Evolutionary conservation across 139 green algal species (phyloP), one percentile per base, ranked within the genome.

Genomic region (Chlorella sp.): DNA sequence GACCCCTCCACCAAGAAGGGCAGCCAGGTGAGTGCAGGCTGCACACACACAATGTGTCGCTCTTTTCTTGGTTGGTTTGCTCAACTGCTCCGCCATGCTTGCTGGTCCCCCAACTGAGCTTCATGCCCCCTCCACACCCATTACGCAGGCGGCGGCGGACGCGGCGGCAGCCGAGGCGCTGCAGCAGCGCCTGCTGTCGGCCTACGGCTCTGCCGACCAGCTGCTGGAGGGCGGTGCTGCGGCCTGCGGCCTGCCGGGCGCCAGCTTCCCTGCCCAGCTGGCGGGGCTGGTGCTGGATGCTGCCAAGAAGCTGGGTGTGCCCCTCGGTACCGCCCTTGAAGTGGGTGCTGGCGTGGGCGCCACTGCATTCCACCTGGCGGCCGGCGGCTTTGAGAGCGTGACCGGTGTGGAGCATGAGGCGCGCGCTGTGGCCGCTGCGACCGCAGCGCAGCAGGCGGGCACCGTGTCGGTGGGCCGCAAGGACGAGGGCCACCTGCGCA

Each of bases 281-380:
- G 75, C 69, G 63, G 65, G 26, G 30, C 25, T 63, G 75, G 21
- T 74, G 12, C 38, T 74, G 30, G 62, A 9, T 4, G 81, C 79
- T 23, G 74, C 60, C 21, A 41, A 13, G 41, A 65, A 51, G 67
- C 57, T 82, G 56, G 25, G 57, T 3, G 81, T 79, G 39, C 71
- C 44, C 12, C 62, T 83, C 28, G 63, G 60, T 1, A 84, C 84
- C 20, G 92, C 88, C 18, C 78, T 96, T 73, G 93, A 96, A 74
- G 81, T 96, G 26, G 93, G 93, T n/a, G 94, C 92, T 41, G 87
- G 90, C 26, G 92, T 95, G 21, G 93, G 93, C 32, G 83, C 91
- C n/a, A 87, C 71, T 4, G 80, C 88, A 0, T 95, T 95, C 73
- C 90, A 92, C 84, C 88, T 95, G 56, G 85, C 90, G 0, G 38